Evolutionary conservation across 495 filamentous ascomycete genomes (phyloP), one percentile per base, ranked within the genome.

Genomic region (Talaromyces proteolyticus): DNA sequence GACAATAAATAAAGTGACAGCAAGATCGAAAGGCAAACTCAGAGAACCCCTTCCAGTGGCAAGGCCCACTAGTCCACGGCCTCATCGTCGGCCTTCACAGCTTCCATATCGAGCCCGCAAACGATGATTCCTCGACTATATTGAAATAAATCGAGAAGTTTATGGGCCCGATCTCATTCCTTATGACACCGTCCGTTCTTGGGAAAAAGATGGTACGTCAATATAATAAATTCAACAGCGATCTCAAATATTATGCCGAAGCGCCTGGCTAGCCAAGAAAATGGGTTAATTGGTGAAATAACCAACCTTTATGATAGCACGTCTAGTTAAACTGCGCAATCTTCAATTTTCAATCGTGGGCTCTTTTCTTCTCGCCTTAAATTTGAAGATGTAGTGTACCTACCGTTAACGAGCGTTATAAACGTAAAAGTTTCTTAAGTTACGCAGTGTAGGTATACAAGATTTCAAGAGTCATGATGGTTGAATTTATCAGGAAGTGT

Each of bases 111-210:
- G 54, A 64, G 39, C 53, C 59, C 6, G 44, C 47, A 12, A 60
- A 64, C 29, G 59, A 57, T 18, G 61, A 59, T 4, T 19, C 57
- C 19, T 61, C 59, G 10, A 64, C 61, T 4, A 44, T 64, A 25
- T 62, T 64, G 36, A 62, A 56, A 0, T 56, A 62, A 44, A 44
- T 56, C 2, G 59, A 64, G 54, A 55, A 59, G 29, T 51, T 57
- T 3, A 53, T 51, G 48, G 61, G 61, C 12, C 38, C 55, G 3
- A 10, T 64, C 47, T 41, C 61, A 11, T 64, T 57, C 26, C 47
- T 64, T 11, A 53, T 60, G 49, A 42, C 50, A 6, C 59, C 61
- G 0, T 60, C 47, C 2, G 22, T 60, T 17, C 44, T 64, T 29
- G 61, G 61, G 7, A n/a, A 56, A 50, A 57, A 56, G 42, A 48